These are phyloP conservation scores for Pleurotus cornucopiae DNA, from an alignment of 768 basidiomycete species.

Conservation along the genomic window DNA sequence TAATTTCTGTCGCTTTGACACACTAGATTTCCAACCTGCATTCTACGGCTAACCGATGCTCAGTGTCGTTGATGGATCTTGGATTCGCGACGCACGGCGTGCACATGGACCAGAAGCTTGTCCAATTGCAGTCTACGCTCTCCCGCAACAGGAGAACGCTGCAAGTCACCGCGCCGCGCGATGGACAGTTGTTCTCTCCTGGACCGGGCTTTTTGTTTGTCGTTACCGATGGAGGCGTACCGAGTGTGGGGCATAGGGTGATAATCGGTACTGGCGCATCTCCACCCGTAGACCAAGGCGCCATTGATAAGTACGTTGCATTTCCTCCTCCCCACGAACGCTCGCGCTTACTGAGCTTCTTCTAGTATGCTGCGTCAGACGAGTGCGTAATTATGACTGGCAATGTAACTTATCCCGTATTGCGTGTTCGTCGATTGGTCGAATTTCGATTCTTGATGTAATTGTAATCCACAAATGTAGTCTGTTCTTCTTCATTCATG, in stretches of 20 bases:
- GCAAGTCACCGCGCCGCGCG: constrained; percentile 28
- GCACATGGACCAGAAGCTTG: constrained; percentile 33
- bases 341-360: too few relatives aligned
- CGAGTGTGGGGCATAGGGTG: constrained; percentile 23
- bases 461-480: too few relatives aligned
- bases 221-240: constrained; percentile 31
- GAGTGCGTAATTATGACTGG: too few relatives aligned
- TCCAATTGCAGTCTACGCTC: constrained; percentile 29
- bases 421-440: too few relatives aligned
- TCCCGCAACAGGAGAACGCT: constrained; percentile 27
- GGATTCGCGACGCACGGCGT: constrained; percentile 40
- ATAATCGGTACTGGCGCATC: constrained; percentile 33
- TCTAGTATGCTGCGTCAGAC: too few relatives aligned
- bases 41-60: neutral
- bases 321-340: constrained; percentile 12
- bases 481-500: too few relatives aligned
- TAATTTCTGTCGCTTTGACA: constrained; percentile 3
- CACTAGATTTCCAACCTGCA: neutral
- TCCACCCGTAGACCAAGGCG: constrained; percentile 26
- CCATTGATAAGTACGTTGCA: constrained; percentile 1
- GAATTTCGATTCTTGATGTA: too few relatives aligned
- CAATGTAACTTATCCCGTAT: too few relatives aligned
- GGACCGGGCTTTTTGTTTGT: constrained; percentile 32
- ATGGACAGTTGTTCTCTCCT: constrained; percentile 33
- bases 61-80: constrained; percentile 36